phyloP scores from a whole-genome alignment of 192 early-diverging fungal genomes.

The Fimicolochytrium jonesii region DNA sequence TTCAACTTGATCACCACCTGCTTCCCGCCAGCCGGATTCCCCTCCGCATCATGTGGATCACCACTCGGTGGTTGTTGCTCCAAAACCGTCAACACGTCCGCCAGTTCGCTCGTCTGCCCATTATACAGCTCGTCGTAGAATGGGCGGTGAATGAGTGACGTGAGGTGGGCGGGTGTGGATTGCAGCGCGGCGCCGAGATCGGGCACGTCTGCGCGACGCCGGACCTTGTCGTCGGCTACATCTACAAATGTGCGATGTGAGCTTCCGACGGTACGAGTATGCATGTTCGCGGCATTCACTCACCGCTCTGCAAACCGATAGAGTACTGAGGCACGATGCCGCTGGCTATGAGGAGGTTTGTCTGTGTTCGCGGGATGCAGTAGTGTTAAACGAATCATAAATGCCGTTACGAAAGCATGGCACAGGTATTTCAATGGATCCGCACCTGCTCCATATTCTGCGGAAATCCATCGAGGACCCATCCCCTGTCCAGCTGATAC shows the following conservation, averaged over 20 bases:
- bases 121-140: slow-evolving; percentile 47
- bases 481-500: too few species aligned
- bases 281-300: background rate
- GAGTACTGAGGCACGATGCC: slow-evolving; percentile 34
- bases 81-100: slow-evolving; percentile 35
- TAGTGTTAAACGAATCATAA: too few species aligned
- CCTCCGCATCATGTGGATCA: slow-evolving; percentile 11
- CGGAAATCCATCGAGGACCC: slow-evolving; percentile 55
- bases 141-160: too few species aligned
- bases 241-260: slow-evolving; percentile 2
- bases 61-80: slow-evolving; percentile 19
- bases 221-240: background rate
- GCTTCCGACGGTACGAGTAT: too few species aligned
- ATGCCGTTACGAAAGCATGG: too few species aligned
- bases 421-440: too few species aligned
- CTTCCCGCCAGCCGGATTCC: slow-evolving; percentile 17
- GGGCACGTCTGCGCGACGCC: background rate
- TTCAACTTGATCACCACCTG: slow-evolving; percentile 29
- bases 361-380: too few species aligned
- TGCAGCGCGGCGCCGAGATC: background rate
- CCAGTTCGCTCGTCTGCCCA: slow-evolving; percentile 35
- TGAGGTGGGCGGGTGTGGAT: too few species aligned
- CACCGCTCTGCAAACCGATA: slow-evolving; percentile 38
- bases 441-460: slow-evolving; percentile 42
- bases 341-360: too few species aligned